Evolutionary conservation across 2,329 filamentous ascomycete genomes (phyloP), one percentile per base, ranked within the genome.

Genomic region (Myriangium duriaei): DNA sequence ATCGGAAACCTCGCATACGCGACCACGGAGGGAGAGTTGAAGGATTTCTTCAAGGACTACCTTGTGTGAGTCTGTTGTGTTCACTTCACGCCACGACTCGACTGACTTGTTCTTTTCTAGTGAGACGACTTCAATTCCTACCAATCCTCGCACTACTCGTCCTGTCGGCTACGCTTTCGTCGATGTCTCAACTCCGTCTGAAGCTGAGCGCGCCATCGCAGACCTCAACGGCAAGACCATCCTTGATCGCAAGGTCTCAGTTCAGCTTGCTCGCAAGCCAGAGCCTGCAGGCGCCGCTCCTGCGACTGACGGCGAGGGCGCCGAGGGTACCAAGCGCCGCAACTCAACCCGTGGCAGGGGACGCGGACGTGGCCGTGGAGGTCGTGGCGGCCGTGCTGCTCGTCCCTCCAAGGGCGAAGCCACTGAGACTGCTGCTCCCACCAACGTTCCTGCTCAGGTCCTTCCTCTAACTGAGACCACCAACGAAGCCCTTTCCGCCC

Each of bases 1-100:
- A 96, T 98, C 73, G 91, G 91, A 74, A 98, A 98, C 76, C 83
- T 98, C 78, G 91, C 91, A 60, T 98, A 98, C 68, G 87, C 88
- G 80, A 96, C 91, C 79, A 94, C 86, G 66, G 91, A 96, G 83
- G 91, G 83, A 81, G 86, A 95, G 80, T 85, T 98, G 76, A 94
- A 92, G 76, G 83, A 91, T 57, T 98, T 98, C 77, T 98, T 98
- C 81, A 88, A 91, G 76, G 83, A 80, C 68, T 96, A 94, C 76
- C 81, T 91, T 73, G 85, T 98, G 91, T 98, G 76, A 76, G 88
- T 83, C 46, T 31, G 24, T 40, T 21, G 13, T 19, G 40, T 6
- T 2, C 48, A 37, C 44, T 43, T 17, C 41, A 42, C 40, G 45
- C 49, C 35, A 42, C 32, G 31, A 33, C 45, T 10, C 12, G 11